Evolutionary conservation across 1,284 basidiomycete genomes (phyloP).

Genomic region (Sanguinoderma infundibulare): DNA sequence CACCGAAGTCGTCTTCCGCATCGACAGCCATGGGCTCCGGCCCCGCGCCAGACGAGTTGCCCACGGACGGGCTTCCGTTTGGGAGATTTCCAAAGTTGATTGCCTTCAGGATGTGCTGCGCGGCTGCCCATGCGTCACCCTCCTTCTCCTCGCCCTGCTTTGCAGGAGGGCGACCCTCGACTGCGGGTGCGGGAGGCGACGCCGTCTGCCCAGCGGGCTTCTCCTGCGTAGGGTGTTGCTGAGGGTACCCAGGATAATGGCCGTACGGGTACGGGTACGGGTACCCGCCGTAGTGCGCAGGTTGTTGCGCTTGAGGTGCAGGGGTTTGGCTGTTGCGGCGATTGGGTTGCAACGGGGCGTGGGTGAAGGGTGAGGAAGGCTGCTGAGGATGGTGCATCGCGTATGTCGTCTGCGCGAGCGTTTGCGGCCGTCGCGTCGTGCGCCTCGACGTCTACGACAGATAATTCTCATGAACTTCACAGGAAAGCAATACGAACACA

Average conservation of each 20-base stretch:
- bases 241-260: constrained; percentile 31
- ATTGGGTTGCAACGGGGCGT: constrained; percentile 49
- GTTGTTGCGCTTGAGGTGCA: constrained; percentile 12
- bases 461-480: neutral
- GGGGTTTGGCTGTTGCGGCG: constrained; percentile 15
- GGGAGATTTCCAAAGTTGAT: constrained; percentile 67
- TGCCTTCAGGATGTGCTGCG: constrained; percentile 74
- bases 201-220: neutral
- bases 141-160: constrained; percentile 35
- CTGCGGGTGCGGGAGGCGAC: neutral
- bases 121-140: constrained; percentile 70
- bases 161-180: constrained; percentile 4
- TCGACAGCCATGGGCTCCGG: constrained; percentile 13
- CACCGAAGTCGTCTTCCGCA: constrained; percentile 20
- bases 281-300: constrained; percentile 28
- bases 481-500: neutral
- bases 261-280: constrained; percentile 29
- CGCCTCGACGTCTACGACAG: constrained; percentile 63
- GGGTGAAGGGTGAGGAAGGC: constrained; percentile 61
- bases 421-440: constrained; percentile 72
- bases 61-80: constrained; percentile 6
- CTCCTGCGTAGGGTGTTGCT: constrained; percentile 14
- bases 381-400: constrained; percentile 37
- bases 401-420: constrained; percentile 46
- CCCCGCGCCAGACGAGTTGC: neutral